A percentile compares a stretch with the other conserved stretches of the same genome.
Conservation (phyloP, 495 filamentous ascomycete species). For the Hypoxylon trugodes region DNA sequence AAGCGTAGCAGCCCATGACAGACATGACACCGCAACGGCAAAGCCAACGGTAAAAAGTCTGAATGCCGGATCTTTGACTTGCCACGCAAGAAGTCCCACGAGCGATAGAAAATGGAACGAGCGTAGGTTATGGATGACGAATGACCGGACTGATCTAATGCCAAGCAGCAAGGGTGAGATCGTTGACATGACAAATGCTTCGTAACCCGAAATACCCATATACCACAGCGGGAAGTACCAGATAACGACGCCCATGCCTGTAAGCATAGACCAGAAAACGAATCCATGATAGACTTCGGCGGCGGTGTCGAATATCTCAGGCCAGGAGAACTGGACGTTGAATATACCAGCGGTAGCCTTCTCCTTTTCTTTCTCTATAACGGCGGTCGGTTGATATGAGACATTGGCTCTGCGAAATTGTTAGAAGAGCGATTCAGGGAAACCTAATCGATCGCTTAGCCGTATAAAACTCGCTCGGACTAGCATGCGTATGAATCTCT, state of each 20-base stretch:
- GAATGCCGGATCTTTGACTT: slow-evolving; percentile 73
- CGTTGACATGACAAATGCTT: slow-evolving; percentile 85
- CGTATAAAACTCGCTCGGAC: slow-evolving; percentile 47
- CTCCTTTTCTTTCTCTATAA: slow-evolving; percentile 90
- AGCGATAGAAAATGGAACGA: slow-evolving; percentile 78
- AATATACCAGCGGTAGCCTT: slow-evolving; percentile 76
- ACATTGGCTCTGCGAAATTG: slow-evolving; percentile 62
- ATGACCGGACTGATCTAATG: slow-evolving; percentile 70
- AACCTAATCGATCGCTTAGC: not conserved
- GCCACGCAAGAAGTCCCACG: slow-evolving; percentile 79
- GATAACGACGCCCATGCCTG: slow-evolving; percentile 83
- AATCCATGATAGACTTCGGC: slow-evolving; percentile 96
- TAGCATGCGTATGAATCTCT: not conserved
- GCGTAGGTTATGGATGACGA: slow-evolving; percentile 73
- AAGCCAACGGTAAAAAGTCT: slow-evolving; percentile 84
- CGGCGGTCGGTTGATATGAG: slow-evolving; percentile 71
- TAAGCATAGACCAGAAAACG: slow-evolving; percentile 94
- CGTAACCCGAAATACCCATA: slow-evolving; percentile 99
- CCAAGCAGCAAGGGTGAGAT: slow-evolving; percentile 83
- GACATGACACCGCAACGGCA: slow-evolving; percentile 77
- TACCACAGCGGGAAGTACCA: slow-evolving; percentile 99
- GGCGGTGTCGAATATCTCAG: slow-evolving; percentile 77
- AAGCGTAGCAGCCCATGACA: slow-evolving; percentile 82
- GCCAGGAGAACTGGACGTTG: slow-evolving; percentile 74
- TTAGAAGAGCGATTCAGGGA: slow-evolving; percentile 44